Conservation (phyloP, 1,284 basidiomycete genomes). For the Cutaneotrichosporon cyanovorans region DNA sequence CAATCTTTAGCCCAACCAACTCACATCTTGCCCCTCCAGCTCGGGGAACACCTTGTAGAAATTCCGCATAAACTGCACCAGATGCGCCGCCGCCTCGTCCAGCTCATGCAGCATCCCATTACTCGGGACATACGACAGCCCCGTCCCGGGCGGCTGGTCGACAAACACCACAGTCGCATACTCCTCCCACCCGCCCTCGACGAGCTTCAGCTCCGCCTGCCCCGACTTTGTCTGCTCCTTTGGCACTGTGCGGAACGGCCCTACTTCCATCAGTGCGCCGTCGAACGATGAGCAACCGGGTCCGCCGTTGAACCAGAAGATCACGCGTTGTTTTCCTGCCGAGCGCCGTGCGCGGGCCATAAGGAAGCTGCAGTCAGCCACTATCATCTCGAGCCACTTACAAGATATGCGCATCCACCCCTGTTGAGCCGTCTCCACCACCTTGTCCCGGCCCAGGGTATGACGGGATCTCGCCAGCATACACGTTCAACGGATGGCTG, state of each 20-base stretch:
- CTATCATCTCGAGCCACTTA: slow-evolving; percentile 53
- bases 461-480: slow-evolving; percentile 70
- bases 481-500: slow-evolving; percentile 64
- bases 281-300: slow-evolving; percentile 97
- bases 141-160: slow-evolving; percentile 94
- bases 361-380: slow-evolving; percentile 57
- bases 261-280: slow-evolving; percentile 95
- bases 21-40: slow-evolving; percentile 69
- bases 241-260: slow-evolving; percentile 69
- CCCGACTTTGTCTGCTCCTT: slow-evolving; percentile 44
- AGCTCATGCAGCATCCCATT: slow-evolving; percentile 76
- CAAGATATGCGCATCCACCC: slow-evolving; percentile 44
- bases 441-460: slow-evolving; percentile 56
- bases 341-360: slow-evolving; percentile 77
- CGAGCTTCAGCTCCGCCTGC: slow-evolving; percentile 65
- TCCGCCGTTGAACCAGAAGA: slow-evolving; percentile 97
- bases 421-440: slow-evolving; percentile 38
- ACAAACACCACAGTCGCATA: slow-evolving; percentile 96
- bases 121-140: slow-evolving; percentile 81
- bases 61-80: slow-evolving; percentile 75
- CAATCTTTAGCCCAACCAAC: slow-evolving; percentile 44
- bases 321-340: slow-evolving; percentile 77
- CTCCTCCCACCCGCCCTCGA: slow-evolving; percentile 95
- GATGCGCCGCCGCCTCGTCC: slow-evolving; percentile 66
- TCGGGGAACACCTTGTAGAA: slow-evolving; percentile 91